These are phyloP conservation scores for Aspergillus vadensis DNA, from an alignment of 2,329 filamentous ascomycete species.

Conservation along the genomic window DNA sequence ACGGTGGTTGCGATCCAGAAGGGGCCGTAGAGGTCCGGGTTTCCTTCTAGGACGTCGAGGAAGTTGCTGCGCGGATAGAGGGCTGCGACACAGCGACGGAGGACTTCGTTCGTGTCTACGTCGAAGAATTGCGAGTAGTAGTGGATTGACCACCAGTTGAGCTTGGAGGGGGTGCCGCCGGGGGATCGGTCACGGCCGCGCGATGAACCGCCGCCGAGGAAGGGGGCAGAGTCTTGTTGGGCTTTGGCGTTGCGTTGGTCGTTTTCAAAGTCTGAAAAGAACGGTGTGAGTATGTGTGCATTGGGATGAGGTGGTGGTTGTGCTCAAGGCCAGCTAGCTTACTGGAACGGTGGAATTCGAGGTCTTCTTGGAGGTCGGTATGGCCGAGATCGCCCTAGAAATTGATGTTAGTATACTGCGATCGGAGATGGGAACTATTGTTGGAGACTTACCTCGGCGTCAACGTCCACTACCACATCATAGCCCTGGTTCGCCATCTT, in stretches of 20 bases:
- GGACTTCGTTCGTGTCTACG: conserved; percentile 88
- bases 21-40: conserved; percentile 93
- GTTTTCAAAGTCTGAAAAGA: conserved; percentile 67
- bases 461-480: conserved; percentile 96
- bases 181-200: conserved; percentile 45
- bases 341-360: conserved; percentile 96
- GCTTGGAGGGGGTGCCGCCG: conserved; percentile 63
- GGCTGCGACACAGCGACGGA: conserved; percentile 84
- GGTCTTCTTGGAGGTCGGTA: conserved; percentile 96
- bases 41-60: conserved; percentile 93
- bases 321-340: conserved; percentile 26
- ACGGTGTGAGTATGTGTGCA: neutral
- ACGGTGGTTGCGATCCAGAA: conserved; percentile 99
- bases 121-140: conserved; percentile 99
- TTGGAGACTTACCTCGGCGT: conserved; percentile 72
- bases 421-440: neutral
- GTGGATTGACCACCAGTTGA: conserved; percentile 85
- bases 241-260: conserved; percentile 54
- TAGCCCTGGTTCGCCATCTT: conserved; percentile 84
- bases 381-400: conserved; percentile 90
- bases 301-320: neutral
- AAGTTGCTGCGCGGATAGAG: conserved; percentile 92
- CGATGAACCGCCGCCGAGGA: conserved; percentile 45
- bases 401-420: conserved; percentile 15
- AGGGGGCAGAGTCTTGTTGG: conserved; percentile 53